Conservation (phyloP, 805 yeast species). For the Nakazawaea holstii region DNA sequence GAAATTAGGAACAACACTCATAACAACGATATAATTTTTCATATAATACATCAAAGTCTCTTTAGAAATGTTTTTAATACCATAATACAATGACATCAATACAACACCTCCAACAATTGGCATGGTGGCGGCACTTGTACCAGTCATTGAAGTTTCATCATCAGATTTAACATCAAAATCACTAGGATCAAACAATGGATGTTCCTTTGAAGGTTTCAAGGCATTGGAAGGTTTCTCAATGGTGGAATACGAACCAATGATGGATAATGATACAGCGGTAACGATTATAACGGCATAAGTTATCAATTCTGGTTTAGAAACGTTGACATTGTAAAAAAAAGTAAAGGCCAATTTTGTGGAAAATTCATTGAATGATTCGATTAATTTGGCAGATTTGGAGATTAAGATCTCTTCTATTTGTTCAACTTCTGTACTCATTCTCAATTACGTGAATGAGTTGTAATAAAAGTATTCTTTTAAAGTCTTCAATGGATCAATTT, state of each 20-base stretch:
- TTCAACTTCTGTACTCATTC: neutral
- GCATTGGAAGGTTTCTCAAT: constrained; percentile 26
- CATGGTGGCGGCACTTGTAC: constrained; percentile 30
- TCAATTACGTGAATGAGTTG: neutral
- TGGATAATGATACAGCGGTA: constrained; percentile 23
- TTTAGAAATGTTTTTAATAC: constrained; percentile 26
- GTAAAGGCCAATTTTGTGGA: neutral
- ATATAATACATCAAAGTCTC: constrained; percentile 27
- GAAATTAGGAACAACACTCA: constrained; percentile 28
- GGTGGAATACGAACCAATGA: constrained; percentile 30
- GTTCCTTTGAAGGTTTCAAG: constrained; percentile 25
- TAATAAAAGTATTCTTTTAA: too few relatives aligned
- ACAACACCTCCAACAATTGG: constrained; percentile 39
- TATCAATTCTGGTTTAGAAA: constrained; percentile 9
- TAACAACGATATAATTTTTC: constrained; percentile 28
- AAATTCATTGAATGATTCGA: neutral
- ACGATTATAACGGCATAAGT: constrained; percentile 15
- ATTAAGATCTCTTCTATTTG: neutral
- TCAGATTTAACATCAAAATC: constrained; percentile 27
- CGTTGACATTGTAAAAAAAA: neutral
- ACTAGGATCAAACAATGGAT: constrained; percentile 35
- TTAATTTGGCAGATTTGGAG: neutral
- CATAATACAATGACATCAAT: constrained; percentile 33
- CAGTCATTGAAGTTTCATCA: constrained; percentile 16
- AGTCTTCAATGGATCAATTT: neutral